These are phyloP conservation scores for Pythium angustatum DNA, from an alignment of 352 stramenopile genomes.

Conservation along the genomic window DNA sequence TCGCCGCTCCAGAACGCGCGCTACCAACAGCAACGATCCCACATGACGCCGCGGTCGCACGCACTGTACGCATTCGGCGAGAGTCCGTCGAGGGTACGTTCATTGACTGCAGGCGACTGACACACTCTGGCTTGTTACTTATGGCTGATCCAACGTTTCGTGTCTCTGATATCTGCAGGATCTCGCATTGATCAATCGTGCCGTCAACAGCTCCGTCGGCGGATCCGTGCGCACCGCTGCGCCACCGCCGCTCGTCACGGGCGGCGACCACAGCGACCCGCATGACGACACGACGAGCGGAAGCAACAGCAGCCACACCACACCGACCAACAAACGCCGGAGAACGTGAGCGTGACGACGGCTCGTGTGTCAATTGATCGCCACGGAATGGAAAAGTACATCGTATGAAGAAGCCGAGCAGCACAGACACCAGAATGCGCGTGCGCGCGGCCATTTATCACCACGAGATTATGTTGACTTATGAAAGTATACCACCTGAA, in stretches of 20 bases:
- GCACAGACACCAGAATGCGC: neutral
- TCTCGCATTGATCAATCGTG: slow-evolving; percentile 34
- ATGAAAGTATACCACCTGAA: slow-evolving; percentile 10
- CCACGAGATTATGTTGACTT: neutral
- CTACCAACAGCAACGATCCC: slow-evolving; percentile 60
- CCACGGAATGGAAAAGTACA: neutral
- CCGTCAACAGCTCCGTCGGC: slow-evolving; percentile 22
- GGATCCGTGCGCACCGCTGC: slow-evolving; percentile 15
- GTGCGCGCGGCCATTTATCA: neutral
- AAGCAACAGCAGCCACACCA: slow-evolving; percentile 29
- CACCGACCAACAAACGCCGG: slow-evolving; percentile 30
- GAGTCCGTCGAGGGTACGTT: slow-evolving; percentile 72
- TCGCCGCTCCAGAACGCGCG: slow-evolving; percentile 78
- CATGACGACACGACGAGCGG: slow-evolving; percentile 20
- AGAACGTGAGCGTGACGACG: slow-evolving; percentile 17
- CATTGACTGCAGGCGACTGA: neutral
- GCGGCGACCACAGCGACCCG: slow-evolving; percentile 7
- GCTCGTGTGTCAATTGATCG: neutral
- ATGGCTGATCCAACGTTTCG: neutral
- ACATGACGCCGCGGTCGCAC: slow-evolving; percentile 77
- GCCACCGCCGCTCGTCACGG: slow-evolving; percentile 14
- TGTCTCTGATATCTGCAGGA: slow-evolving; percentile 23
- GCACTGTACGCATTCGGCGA: slow-evolving; percentile 88
- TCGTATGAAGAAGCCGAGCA: neutral
- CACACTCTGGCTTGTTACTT: neutral